Base-by-base conservation (phyloP, 495 filamentous ascomycete genomes). In the Penicillium waksmanii region DNA sequence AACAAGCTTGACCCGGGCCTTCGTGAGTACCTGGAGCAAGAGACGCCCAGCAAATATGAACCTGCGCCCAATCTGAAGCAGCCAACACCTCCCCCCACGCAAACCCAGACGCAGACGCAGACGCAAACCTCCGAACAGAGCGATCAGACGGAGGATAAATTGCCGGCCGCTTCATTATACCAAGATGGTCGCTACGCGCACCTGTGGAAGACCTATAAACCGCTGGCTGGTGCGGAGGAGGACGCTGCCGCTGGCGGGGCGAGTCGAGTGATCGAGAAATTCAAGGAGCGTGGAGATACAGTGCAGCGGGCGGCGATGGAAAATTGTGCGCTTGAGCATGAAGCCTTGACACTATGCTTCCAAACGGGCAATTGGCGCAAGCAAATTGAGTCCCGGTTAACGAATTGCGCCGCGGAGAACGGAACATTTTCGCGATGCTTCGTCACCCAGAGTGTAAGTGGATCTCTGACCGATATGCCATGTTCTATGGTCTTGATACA, bases 161-260 rank as follows among this genome's bases (percentile, higher is more conserved):
- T 83, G 65, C 86, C 87, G 8, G 58, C 75, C 42, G 75, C 83
- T 57, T 88, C 87, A 6, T 78, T 87, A 19, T 89, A 74, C 70
- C 84, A 76, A 62, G 95, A 97, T 75, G 93, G 92, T 60, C 90
- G 95, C 58, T 98, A 97, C 73, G 92, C 93, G 48, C 84, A 97
- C 77, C 82, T 98, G 33, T 98, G 95, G 95, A 89, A 87, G 71
- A 89, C 84, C 47, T 97, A 98, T 82, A 79, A 82, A 53, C 84
- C 93, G 1, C 84, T 85, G 10, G 62, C 72, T 3, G 84, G 23
- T 73, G 17, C 25, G 25, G 68, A 92, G 50, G 87, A 96, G 58
- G 77, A 78, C 23, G 79, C 83, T 36, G 66, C 67, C 34, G 44
- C 66, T 21, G 63, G 66, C 44, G 89, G 89, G 66, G 85, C 85